Percentiles rank a stretch among this genome's conserved stretches.
phyloP scores from a whole-genome alignment of 2,329 filamentous ascomycete genomes.

The Xylaria digitata region DNA sequence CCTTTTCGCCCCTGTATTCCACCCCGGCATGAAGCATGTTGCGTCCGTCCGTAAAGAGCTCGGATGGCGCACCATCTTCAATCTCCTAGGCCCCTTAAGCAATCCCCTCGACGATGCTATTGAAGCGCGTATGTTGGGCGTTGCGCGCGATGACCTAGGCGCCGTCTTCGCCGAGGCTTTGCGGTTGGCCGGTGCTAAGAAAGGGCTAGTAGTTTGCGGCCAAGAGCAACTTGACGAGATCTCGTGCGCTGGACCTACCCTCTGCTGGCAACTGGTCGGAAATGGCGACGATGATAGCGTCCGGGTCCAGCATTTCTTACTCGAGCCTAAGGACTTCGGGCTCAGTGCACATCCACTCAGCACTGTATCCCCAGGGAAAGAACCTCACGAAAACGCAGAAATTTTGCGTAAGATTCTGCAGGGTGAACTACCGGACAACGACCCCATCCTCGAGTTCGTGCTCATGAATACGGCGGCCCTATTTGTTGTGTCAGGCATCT shows the following conservation, averaged over 20 bases:
- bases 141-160: constrained; percentile 87
- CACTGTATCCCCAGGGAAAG: constrained; percentile 85
- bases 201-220: constrained; percentile 91
- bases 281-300: constrained; percentile 54
- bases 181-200: constrained; percentile 77
- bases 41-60: constrained; percentile 87
- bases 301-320: constrained; percentile 78
- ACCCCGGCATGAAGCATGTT: constrained; percentile 92
- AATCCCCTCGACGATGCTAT: constrained; percentile 88
- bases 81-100: constrained; percentile 89
- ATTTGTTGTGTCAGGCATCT: constrained; percentile 85
- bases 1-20: constrained; percentile 94
- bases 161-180: constrained; percentile 90
- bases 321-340: constrained; percentile 89
- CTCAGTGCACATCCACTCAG: constrained; percentile 77
- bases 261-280: constrained; percentile 84
- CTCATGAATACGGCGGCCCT: constrained; percentile 92
- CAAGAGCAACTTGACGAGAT: constrained; percentile 96
- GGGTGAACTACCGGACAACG: constrained; percentile 76
- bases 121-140: constrained; percentile 92
- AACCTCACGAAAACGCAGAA: constrained; percentile 85
- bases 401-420: constrained; percentile 82
- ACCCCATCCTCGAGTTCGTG: constrained; percentile 93
- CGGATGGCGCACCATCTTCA: constrained; percentile 97
- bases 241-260: constrained; percentile 86